Evolutionary conservation across 768 basidiomycete species (phyloP).

Genomic region (Trametes gibbosa): DNA sequence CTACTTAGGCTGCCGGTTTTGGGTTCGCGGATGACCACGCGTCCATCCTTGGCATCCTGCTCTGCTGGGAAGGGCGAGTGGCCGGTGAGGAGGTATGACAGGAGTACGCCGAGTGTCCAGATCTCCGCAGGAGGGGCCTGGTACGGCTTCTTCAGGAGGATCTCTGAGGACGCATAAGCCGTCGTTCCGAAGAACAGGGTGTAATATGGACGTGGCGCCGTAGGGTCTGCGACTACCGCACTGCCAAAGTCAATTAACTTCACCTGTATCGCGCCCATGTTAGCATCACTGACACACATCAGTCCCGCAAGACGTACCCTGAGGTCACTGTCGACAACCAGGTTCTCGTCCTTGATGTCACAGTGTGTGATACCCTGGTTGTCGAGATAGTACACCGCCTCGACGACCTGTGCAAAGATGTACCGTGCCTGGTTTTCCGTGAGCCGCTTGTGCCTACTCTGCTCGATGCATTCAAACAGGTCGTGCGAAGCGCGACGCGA

Average conservation of each 20-base stretch:
- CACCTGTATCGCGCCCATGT: slow-evolving; percentile 46
- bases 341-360: slow-evolving; percentile 97
- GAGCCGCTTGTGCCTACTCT: slow-evolving; percentile 74
- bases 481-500: slow-evolving; percentile 83
- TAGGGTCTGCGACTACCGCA: slow-evolving; percentile 71
- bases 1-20: slow-evolving; percentile 24
- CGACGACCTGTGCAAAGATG: slow-evolving; percentile 86
- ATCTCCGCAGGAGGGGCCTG: slow-evolving; percentile 93
- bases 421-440: slow-evolving; percentile 75
- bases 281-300: neutral
- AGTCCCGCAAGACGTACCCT: slow-evolving; percentile 42
- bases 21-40: slow-evolving; percentile 43
- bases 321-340: slow-evolving; percentile 72
- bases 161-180: slow-evolving; percentile 94
- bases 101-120: slow-evolving; percentile 93
- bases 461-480: slow-evolving; percentile 94
- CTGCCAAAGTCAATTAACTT: slow-evolving; percentile 97
- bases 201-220: slow-evolving; percentile 62
- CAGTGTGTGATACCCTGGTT: slow-evolving; percentile 86
- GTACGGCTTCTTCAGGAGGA: slow-evolving; percentile 83
- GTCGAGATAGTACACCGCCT: slow-evolving; percentile 80
- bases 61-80: slow-evolving; percentile 90
- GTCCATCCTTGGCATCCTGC: slow-evolving; percentile 71
- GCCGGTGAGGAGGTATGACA: slow-evolving; percentile 92
- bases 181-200: slow-evolving; percentile 88